Conservation (phyloP, 345 rosid genomes). For the Anastatica hierochuntica region DNA sequence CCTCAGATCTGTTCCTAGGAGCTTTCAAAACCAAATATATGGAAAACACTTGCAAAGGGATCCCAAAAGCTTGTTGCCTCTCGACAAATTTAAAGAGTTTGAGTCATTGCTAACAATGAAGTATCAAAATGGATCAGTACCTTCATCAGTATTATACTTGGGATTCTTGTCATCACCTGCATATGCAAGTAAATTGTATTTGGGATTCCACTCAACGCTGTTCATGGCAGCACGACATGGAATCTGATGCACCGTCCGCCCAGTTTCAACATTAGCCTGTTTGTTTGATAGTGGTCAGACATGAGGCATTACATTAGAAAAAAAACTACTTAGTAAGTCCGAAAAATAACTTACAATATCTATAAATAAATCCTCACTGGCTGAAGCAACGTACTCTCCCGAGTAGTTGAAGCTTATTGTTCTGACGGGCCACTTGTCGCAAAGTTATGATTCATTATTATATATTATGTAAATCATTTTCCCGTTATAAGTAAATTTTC, state of each 20-base stretch:
- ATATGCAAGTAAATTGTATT: slow-evolving; percentile 79
- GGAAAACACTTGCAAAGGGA: slow-evolving; percentile 66
- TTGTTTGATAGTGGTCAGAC: slow-evolving; percentile 10
- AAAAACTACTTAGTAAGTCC: background rate
- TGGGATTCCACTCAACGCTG: slow-evolving; percentile 97
- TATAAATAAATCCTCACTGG: slow-evolving; percentile 85
- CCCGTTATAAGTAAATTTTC: background rate
- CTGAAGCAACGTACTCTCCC: slow-evolving; percentile 89
- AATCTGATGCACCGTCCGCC: slow-evolving; percentile 81
- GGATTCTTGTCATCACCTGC: slow-evolving; percentile 95
- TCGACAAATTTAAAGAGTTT: background rate
- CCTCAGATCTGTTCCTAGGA: slow-evolving; percentile 32
- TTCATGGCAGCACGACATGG: slow-evolving; percentile 98
- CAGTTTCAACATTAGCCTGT: slow-evolving; percentile 86
- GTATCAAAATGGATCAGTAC: slow-evolving; percentile 25
- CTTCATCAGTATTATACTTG: slow-evolving; percentile 89
- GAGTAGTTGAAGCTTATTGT: slow-evolving; percentile 80
- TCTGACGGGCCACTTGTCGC: slow-evolving; percentile 83
- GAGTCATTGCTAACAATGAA: background rate
- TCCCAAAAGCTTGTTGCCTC: background rate
- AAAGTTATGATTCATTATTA: slow-evolving; percentile 2
- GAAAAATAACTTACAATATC: slow-evolving; percentile 53
- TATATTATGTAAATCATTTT: background rate
- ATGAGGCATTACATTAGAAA: slow-evolving; percentile 3
- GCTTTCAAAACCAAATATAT: slow-evolving; percentile 79